Base-by-base conservation (phyloP, 371 early-diverging fungal species). In the Actinomortierella wolfii region DNA sequence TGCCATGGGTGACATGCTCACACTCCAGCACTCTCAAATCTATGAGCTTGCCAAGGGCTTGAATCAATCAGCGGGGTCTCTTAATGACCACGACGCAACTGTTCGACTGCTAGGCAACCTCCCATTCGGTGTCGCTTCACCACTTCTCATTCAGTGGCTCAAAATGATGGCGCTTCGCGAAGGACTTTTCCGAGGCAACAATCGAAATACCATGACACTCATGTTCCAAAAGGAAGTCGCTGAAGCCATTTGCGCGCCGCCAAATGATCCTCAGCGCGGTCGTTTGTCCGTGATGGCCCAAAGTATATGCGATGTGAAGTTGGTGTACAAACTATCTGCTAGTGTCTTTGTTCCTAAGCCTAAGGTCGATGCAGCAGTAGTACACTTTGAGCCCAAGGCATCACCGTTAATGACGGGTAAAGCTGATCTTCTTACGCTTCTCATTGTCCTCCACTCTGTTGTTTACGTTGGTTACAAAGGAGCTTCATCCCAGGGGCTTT, bases 221-320 rank as follows among this genome's bases (percentile, higher is more conserved):
- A 94, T 93, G 93, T 94, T 94, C 77, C 94, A 94, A 67, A 88
- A 86, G 57, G 94, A 94, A 67, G 93, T 94, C 8, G 94, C 86
- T 14, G 78, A 87, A 64, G 86, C 87, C n/a, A 85, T 93, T 23
- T 75, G 66, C 1, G 92, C 92, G 1, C 60, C 62, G 1, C 76
- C 82, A 7, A 78, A 77, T 3, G 82, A 83, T 24, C 67, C 82
- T 1, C 69, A 82, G 26, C 79, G 94, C 1, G 86, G 93, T 28
- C 77, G 94, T 44, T 61, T 93, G 1, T 88, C 92, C 1, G 83
- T 93, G 7, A 83, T 93, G 80, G 79, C 91, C 2, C 93, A 92
- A 68, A 81, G 86, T 28, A 23, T 92, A 20, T 92, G 91, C 64
- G 66, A 89, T 52, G 86, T 85, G 11, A 82, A 82, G 51, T 77